Conservation (phyloP, 441 rosid genomes). For the Kokia cookei region DNA sequence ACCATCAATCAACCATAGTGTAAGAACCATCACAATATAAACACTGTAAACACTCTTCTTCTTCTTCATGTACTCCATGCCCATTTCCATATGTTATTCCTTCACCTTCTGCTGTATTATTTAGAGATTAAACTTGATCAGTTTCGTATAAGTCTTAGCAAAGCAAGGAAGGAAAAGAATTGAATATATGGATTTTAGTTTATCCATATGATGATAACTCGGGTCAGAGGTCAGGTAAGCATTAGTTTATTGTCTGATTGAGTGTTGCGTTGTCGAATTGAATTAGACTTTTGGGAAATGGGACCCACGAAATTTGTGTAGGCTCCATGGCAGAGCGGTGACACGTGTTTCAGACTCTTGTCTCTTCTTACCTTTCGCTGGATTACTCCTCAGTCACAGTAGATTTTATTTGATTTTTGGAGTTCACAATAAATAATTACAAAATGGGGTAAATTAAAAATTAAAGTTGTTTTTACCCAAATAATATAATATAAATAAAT, state of each 20-base stretch:
- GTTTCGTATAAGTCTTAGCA: not conserved
- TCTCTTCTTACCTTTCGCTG: not conserved
- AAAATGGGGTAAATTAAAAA: too few relatives aligned
- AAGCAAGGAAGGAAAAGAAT: not conserved
- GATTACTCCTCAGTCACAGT: not conserved
- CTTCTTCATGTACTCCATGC: constrained; percentile 3
- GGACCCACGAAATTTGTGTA: not conserved
- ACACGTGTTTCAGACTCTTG: not conserved
- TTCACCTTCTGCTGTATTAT: not conserved
- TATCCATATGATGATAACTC: not conserved
- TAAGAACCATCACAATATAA: constrained; percentile 5
- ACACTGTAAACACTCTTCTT: constrained; percentile 1
- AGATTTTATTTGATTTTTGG: not conserved
- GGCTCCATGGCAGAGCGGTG: not conserved
- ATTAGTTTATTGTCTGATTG: not conserved
- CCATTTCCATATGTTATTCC: not conserved
- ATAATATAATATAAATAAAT: too few relatives aligned
- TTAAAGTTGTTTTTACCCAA: too few relatives aligned
- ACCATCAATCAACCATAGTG: constrained; percentile 23
- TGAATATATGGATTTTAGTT: not conserved
- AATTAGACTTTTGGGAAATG: not conserved
- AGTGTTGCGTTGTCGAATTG: not conserved
- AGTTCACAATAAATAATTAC: too few relatives aligned
- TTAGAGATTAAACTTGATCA: not conserved
- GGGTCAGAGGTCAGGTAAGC: not conserved